Base-by-base conservation (phyloP, 805 yeast genomes). In the Wickerhamiella nectarea region DNA sequence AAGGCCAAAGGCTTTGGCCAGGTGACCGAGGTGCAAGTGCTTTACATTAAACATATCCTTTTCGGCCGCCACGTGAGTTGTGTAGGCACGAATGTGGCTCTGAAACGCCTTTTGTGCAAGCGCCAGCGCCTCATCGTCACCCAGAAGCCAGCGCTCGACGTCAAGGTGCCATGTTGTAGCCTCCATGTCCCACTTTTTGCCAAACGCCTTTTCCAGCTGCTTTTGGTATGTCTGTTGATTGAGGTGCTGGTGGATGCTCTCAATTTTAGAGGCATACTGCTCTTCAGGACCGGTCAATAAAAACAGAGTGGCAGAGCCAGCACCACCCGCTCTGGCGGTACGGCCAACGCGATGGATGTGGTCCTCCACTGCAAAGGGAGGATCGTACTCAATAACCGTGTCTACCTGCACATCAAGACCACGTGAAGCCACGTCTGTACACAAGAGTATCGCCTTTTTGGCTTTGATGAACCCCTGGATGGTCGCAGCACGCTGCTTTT, bases 371-470 rank as follows among this genome's bases (percentile, higher is more conserved):
- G 91, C 73, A 56, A 89, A 87, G 4, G 98, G 95, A 2, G 99
- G 95, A 58, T 91, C 99, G 54, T 78, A 80, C 60, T 91, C 98
- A 15, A 91, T 69, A 25, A 91, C 95, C 38, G 79, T 75, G 36
- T 91, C 74, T 46, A 91, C 84, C 41, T 75, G 94, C 45, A 91
- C 66, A 68, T 91, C 99, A 49, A 91, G 69, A 49, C 99, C 99
- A 65, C 99, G 76, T 26, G 97, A 78, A 0, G 96, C 98, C 48
- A 91, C 97, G 70, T 91, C 99, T 0, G 99, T 91, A 68, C 97
- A 89, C 53, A 91, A 74, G 55, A 91, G 68, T 17, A 91, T 69
- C 2, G 79, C 70, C 7, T 41, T 40, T 1, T 22, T 17, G 54
- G 78, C 78, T 45, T 70, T 70, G 9, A 40, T 18, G 38, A 47